Evolutionary conservation across 2,329 filamentous ascomycete species (phyloP).

Genomic region (Cercospora beticola): DNA sequence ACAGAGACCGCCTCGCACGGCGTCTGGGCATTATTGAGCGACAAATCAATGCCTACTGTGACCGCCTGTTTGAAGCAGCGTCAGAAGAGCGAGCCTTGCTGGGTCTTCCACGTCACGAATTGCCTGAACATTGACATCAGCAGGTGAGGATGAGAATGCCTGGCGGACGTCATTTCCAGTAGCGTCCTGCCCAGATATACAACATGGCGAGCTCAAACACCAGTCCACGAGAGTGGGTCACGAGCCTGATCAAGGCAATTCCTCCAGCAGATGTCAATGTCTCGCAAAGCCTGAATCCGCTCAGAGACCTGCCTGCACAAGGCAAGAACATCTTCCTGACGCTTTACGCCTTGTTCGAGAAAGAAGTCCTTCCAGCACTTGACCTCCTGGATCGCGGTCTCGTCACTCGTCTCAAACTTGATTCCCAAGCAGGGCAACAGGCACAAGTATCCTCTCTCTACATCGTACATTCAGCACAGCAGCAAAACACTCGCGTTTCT

Average conservation of each 20-base stretch:
- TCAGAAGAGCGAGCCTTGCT: background rate
- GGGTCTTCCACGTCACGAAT: background rate
- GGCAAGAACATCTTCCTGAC: constrained; percentile 62
- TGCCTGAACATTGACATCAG: background rate
- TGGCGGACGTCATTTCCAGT: background rate
- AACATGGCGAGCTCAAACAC: constrained; percentile 8
- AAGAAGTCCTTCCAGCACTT: constrained; percentile 76
- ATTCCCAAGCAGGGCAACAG: background rate
- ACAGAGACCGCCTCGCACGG: constrained; percentile 1
- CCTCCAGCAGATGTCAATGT: constrained; percentile 27
- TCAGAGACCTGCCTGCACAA: constrained; percentile 33
- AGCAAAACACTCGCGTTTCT: constrained; percentile 29
- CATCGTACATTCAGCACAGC: constrained; percentile 63
- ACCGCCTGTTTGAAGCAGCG: background rate
- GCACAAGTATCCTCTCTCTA: constrained; percentile 44
- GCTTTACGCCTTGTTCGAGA: constrained; percentile 81
- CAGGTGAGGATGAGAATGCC: background rate
- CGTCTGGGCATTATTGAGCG: background rate
- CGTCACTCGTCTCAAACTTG: constrained; percentile 54
- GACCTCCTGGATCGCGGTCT: constrained; percentile 81
- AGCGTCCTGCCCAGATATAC: background rate
- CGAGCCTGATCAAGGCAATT: constrained; percentile 32
- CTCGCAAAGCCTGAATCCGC: constrained; percentile 45
- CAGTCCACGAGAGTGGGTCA: constrained; percentile 28
- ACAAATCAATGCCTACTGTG: background rate